phyloP scores from a whole-genome alignment of 805 yeast species.

The Yamadazyma philogaea region DNA sequence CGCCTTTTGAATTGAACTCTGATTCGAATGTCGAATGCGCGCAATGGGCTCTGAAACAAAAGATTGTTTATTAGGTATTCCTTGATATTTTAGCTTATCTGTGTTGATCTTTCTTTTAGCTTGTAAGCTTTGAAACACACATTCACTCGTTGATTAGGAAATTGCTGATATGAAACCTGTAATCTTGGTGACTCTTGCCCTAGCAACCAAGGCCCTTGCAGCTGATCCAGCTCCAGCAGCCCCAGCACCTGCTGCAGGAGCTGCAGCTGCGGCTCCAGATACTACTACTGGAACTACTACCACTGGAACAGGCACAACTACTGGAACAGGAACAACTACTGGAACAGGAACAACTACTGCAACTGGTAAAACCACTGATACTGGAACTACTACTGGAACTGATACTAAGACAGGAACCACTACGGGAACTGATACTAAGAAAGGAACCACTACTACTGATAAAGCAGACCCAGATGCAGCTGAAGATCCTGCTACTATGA shows the following conservation, averaged over 20 bases:
- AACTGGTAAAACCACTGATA: slow-evolving; percentile 15
- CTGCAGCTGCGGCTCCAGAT: slow-evolving; percentile 13
- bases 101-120: not conserved
- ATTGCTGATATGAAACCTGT: slow-evolving; percentile 1
- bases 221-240: slow-evolving; percentile 9
- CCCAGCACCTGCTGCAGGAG: slow-evolving; percentile 9
- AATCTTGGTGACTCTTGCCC: not conserved
- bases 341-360: slow-evolving; percentile 10
- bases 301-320: slow-evolving; percentile 9
- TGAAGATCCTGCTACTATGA: slow-evolving; percentile 15
- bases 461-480: slow-evolving; percentile 8
- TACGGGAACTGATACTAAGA: slow-evolving; percentile 15
- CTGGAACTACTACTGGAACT: slow-evolving; percentile 18
- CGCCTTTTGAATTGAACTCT: slow-evolving; percentile 10
- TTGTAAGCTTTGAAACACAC: no score
- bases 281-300: slow-evolving; percentile 10
- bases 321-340: slow-evolving; percentile 14
- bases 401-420: slow-evolving; percentile 19
- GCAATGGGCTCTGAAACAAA: not conserved
- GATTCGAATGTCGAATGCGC: slow-evolving; percentile 7
- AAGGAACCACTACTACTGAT: slow-evolving; percentile 4
- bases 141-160: not conserved
- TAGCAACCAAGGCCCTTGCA: slow-evolving; percentile 3
- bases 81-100: not conserved
- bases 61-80: not conserved